Percentiles rank a stretch among this genome's conserved stretches.
Conservation (phyloP, 164 flowering plant species). For the Akebia trifoliata region DNA sequence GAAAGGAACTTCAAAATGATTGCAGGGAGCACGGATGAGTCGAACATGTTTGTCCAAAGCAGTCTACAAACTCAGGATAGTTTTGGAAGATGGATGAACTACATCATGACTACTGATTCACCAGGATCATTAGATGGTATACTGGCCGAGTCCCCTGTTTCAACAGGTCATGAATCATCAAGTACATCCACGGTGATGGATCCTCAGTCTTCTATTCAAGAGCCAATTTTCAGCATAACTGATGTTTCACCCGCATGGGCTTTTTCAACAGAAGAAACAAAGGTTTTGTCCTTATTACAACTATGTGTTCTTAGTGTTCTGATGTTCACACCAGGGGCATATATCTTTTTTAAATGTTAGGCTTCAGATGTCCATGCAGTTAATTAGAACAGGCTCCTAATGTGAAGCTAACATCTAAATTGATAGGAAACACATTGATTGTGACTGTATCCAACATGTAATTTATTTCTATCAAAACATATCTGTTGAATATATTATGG, state of each 20-base stretch:
- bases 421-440: no score
- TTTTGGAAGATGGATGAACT: constrained; percentile 75
- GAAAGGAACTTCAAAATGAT: no score
- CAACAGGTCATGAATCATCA: constrained; percentile 36
- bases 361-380: no score
- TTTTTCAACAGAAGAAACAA: constrained; percentile 73
- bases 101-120: constrained; percentile 41
- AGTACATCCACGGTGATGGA: constrained; percentile 21
- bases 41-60: constrained; percentile 28
- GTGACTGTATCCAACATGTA: no score
- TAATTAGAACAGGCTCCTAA: no score
- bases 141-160: constrained; percentile 29
- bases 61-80: constrained; percentile 66
- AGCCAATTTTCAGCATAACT: constrained; percentile 55
- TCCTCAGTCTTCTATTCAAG: constrained; percentile 30
- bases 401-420: no score
- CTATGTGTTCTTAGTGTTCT: no score
- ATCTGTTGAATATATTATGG: no score
- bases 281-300: constrained; percentile 41
- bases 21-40: constrained; percentile 18
- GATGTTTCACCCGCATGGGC: constrained; percentile 87
- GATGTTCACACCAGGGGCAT: no score
- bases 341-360: background rate
- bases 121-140: constrained; percentile 41
- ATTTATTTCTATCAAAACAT: no score